Evolutionary conservation across 2,329 filamentous ascomycete species (phyloP).

Genomic region (Penicillium janthinellum): DNA sequence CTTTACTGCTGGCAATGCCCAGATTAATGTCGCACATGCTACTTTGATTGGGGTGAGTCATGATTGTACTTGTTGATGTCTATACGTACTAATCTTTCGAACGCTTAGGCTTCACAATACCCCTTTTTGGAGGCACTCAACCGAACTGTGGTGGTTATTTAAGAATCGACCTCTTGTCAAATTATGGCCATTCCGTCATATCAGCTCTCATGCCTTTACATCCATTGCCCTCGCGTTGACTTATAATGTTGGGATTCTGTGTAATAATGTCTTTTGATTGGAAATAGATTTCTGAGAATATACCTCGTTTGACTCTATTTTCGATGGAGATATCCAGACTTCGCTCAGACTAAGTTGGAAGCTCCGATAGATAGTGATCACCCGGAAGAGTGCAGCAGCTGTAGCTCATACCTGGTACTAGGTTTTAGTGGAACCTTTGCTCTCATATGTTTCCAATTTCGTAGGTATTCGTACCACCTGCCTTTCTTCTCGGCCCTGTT

Average conservation of each 20-base stretch:
- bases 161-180: background rate
- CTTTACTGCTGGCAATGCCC: conserved; percentile 16
- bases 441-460: too few relatives aligned
- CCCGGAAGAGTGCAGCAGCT: too few relatives aligned
- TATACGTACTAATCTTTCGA: conserved; percentile 3
- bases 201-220: background rate
- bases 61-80: background rate
- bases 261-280: background rate
- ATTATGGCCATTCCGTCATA: background rate
- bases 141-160: conserved; percentile 27
- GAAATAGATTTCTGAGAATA: background rate
- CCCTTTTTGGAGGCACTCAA: conserved; percentile 31
- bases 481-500: too few relatives aligned
- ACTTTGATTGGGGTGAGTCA: conserved; percentile 34
- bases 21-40: conserved; percentile 34
- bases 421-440: too few relatives aligned
- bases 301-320: background rate
- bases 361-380: too few relatives aligned
- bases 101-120: conserved; percentile 23
- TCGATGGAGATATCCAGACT: too few relatives aligned
- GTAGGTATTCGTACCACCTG: too few relatives aligned
- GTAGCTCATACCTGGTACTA: too few relatives aligned
- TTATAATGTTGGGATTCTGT: background rate
- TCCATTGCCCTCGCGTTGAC: background rate
- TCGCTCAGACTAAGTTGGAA: too few relatives aligned